Percentiles rank a stretch among this genome's conserved stretches.
Conservation (phyloP, 306 rosid species). For the Quercus ilex region DNA sequence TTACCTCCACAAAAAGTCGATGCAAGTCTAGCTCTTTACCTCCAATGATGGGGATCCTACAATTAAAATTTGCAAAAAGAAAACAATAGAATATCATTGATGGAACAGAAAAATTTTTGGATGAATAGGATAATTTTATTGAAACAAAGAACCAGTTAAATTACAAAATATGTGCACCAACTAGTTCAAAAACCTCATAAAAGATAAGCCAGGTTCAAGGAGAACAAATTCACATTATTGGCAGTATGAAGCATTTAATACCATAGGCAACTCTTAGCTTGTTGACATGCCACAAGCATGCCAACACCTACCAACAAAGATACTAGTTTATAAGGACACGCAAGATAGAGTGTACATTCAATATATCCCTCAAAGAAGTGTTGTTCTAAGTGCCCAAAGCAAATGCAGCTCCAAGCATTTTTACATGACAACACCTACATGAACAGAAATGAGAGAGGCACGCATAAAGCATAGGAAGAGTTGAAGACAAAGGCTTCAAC, state of each 20-base stretch:
- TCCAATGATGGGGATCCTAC: slow-evolving; percentile 79
- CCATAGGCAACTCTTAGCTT: background rate
- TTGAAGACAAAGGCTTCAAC: background rate
- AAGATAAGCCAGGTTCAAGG: background rate
- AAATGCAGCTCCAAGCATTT: background rate
- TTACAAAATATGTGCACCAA: no score
- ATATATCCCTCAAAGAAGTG: background rate
- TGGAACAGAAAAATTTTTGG: background rate
- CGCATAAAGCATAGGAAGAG: background rate
- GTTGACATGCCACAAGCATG: background rate
- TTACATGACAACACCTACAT: background rate
- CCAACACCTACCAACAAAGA: background rate
- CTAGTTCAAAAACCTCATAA: background rate
- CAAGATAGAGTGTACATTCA: background rate
- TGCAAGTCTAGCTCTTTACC: slow-evolving; percentile 83
- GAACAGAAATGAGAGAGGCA: background rate
- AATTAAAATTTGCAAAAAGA: slow-evolving; percentile 10
- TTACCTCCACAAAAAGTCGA: slow-evolving; percentile 72
- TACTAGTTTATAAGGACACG: background rate
- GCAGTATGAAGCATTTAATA: background rate
- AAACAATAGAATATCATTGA: background rate
- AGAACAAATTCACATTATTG: background rate
- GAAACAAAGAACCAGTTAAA: no score
- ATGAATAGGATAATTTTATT: no score
- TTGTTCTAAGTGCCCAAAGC: background rate